A percentile compares a stretch with the other conserved stretches of the same genome.
These are phyloP conservation scores for Ogataea paraovalis DNA, from an alignment of 805 yeast genomes.

Conservation along the genomic window DNA sequence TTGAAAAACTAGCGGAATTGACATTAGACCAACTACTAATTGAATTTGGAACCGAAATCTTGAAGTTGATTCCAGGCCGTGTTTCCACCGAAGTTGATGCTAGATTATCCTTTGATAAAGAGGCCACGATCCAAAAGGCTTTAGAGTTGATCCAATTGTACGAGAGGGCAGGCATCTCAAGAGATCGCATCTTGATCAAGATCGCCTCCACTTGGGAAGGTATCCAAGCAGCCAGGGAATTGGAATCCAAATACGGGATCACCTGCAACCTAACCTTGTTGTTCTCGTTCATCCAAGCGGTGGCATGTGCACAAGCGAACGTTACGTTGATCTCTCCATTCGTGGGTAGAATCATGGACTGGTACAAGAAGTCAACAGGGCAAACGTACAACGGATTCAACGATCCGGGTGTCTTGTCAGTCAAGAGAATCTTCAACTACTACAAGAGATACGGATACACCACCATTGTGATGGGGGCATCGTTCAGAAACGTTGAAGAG, in stretches of 20 bases:
- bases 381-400: conserved; percentile 68
- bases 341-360: conserved; percentile 97
- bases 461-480: conserved; percentile 99
- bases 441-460: conserved; percentile 95
- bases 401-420: conserved; percentile 96
- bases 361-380: conserved; percentile 93
- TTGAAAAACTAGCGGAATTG: conserved; percentile 58
- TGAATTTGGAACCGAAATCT: conserved; percentile 91
- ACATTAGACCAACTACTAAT: conserved; percentile 91
- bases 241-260: conserved; percentile 83
- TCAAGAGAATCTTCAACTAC: conserved; percentile 86
- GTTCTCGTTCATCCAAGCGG: conserved; percentile 95
- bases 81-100: conserved; percentile 99
- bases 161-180: conserved; percentile 75
- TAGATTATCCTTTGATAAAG: conserved; percentile 90
- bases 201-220: conserved; percentile 99
- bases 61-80: conserved; percentile 95
- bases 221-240: conserved; percentile 95
- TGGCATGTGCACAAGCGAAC: conserved; percentile 96
- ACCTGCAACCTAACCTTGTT: conserved; percentile 93
- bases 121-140: conserved; percentile 91
- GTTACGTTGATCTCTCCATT: conserved; percentile 97
- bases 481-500: conserved; percentile 95
- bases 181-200: conserved; percentile 91
- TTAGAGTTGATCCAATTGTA: conserved; percentile 81